Evolutionary conservation across 768 basidiomycete species (phyloP).

Genomic region (Wakefieldia striispora): DNA sequence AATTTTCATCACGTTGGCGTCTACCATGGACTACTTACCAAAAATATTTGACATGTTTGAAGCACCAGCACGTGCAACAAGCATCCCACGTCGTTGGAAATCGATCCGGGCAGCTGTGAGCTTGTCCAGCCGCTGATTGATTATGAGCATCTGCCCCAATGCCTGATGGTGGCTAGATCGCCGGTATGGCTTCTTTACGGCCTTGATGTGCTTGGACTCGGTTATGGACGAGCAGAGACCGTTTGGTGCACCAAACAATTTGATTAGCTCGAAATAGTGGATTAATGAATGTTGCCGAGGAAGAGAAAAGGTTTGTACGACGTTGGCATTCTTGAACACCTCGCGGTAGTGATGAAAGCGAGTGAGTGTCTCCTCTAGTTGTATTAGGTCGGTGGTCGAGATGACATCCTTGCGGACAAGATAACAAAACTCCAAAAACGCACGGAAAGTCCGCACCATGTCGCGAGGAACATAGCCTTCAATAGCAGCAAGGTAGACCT

Average conservation of each 20-base stretch:
- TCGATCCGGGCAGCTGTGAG: slow-evolving; percentile 15
- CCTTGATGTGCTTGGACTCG: slow-evolving; percentile 36
- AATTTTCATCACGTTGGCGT: no score
- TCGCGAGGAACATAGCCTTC: slow-evolving; percentile 18
- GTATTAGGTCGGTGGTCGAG: background rate
- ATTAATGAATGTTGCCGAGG: slow-evolving; percentile 32
- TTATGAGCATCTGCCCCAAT: slow-evolving; percentile 32
- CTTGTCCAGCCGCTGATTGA: slow-evolving; percentile 30
- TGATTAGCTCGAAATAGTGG: slow-evolving; percentile 27
- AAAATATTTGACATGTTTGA: no score
- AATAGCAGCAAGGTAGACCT: slow-evolving; percentile 31
- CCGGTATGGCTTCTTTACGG: slow-evolving; percentile 30
- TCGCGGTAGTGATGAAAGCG: slow-evolving; percentile 20
- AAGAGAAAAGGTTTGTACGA: slow-evolving; percentile 23
- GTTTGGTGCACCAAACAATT: slow-evolving; percentile 31
- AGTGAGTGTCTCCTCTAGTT: slow-evolving; percentile 13
- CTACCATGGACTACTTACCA: no score
- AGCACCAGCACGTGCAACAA: background rate
- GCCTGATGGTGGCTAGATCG: slow-evolving; percentile 17
- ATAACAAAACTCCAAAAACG: slow-evolving; percentile 35
- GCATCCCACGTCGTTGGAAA: slow-evolving; percentile 21
- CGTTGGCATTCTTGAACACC: slow-evolving; percentile 13
- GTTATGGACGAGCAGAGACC: slow-evolving; percentile 37
- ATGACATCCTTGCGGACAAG: slow-evolving; percentile 20
- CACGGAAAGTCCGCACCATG: slow-evolving; percentile 15